Evolutionary conservation across 73 alveolate genomes (phyloP), one percentile per base, ranked within the genome.

Genomic region (Paramecium sonneborni): DNA sequence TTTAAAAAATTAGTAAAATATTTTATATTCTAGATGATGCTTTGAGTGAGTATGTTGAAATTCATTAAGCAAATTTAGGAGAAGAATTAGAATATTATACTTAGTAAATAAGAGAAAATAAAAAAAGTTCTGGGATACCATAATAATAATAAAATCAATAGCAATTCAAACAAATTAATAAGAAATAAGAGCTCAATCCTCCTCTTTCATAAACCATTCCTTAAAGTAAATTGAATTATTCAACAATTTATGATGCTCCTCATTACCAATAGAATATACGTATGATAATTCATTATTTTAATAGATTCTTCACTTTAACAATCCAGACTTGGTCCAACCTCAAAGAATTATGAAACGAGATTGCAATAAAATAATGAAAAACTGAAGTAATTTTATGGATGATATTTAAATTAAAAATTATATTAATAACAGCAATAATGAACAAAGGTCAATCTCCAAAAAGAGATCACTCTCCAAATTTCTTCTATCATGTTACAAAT

Each of bases 341-440:
- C 58, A 1, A 74, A 39, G 44, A 74, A 74, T 37, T 74, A 74
- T 74, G 87, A 74, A 37, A 37, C 62, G 11, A 34, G 87, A 23
- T 23, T 74, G 87, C 24, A 74, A 74, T 28, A 34, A 28, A 74
- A 74, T 74, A 74, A 74, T 74, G 87, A 74, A 37, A 74, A 74
- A 74, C 20, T 74, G 58, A 74, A 39, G 44, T 74, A 74, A 74
- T 74, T 37, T 37, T 74, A 74, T 74, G 56, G 58, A 74, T 74
- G 58, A 39, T 74, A 39, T 37, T 74, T 34, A 74, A 37, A 74
- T 74, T 37, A 74, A 39, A 34, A 74, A 23, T 67, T n/a, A 67
- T 32, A 67, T 34, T 20, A 67, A 67, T 39, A 37, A 39, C 56
- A 74, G 56, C 52, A 14, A 28, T 67, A 7, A 34, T 37, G 56